A percentile compares a stretch with the other conserved stretches of the same genome.
Evolutionary conservation across 768 basidiomycete species (phyloP).

Genomic region (Imleria badia): DNA sequence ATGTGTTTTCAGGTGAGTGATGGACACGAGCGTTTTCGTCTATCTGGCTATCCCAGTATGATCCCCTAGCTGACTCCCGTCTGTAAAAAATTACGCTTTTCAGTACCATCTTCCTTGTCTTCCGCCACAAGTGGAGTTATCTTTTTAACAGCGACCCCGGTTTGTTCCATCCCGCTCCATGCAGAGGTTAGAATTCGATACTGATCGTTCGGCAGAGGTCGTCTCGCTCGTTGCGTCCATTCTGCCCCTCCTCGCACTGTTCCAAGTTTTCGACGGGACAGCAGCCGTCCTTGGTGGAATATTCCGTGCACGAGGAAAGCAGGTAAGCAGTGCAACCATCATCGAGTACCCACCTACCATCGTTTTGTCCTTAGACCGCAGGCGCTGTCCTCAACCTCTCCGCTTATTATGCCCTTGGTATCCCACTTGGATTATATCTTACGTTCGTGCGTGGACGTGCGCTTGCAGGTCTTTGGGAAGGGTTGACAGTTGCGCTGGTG

Average conservation of each 20-base stretch:
- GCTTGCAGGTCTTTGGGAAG: conserved; percentile 82
- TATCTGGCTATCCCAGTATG: no score
- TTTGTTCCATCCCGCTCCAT: conserved; percentile 23
- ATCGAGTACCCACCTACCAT: neutral
- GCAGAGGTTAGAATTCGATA: neutral
- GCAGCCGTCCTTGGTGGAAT: conserved; percentile 70
- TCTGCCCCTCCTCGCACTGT: conserved; percentile 72
- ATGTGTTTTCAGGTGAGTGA: conserved; percentile 57
- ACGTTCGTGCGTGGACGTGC: conserved; percentile 59
- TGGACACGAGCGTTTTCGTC: neutral
- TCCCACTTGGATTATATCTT: conserved; percentile 80
- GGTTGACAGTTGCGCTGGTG: conserved; percentile 67
- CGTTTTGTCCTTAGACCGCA: conserved; percentile 45
- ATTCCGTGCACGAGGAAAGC: conserved; percentile 80
- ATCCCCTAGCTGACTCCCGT: neutral
- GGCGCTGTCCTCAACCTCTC: conserved; percentile 65
- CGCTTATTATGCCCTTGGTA: conserved; percentile 80
- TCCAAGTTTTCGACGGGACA: conserved; percentile 85
- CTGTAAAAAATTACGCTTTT: neutral
- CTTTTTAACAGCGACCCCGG: conserved; percentile 71
- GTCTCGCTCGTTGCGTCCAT: conserved; percentile 52
- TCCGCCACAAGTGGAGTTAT: conserved; percentile 67
- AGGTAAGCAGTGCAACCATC: conserved; percentile 36
- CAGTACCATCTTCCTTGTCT: conserved; percentile 55
- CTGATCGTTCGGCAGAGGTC: conserved; percentile 41